phyloP scores from a whole-genome alignment of 1,139 yeast genomes.

The Geotrichum bryndzae region DNA sequence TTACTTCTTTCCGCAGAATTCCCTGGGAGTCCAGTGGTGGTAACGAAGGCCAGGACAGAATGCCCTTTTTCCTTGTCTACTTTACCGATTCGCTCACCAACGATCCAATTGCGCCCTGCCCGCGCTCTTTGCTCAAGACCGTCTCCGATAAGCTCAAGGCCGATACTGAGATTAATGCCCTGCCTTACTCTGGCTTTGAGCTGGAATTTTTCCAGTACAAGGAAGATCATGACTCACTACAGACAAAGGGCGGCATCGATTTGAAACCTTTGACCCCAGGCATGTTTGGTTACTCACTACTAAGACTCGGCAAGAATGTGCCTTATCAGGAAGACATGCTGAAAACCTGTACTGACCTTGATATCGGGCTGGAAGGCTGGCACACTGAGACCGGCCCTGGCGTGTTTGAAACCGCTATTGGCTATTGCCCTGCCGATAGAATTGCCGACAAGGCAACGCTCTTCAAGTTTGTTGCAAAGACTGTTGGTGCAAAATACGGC shows the following conservation, averaged over 20 bases:
- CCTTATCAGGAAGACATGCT: constrained; percentile 32
- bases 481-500: constrained; percentile 31
- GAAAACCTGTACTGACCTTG: constrained; percentile 25
- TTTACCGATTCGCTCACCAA: constrained; percentile 28
- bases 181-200: constrained; percentile 35
- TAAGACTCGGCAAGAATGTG: constrained; percentile 31
- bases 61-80: constrained; percentile 32
- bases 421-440: constrained; percentile 29
- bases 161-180: constrained; percentile 17
- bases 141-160: constrained; percentile 23
- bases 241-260: constrained; percentile 27
- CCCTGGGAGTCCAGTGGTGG: constrained; percentile 32
- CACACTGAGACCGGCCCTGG: constrained; percentile 40
- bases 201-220: constrained; percentile 35
- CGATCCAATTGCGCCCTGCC: constrained; percentile 33
- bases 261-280: constrained; percentile 34
- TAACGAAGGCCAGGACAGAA: constrained; percentile 1
- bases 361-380: constrained; percentile 35
- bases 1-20: constrained; percentile 26
- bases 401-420: constrained; percentile 37
- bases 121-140: constrained; percentile 29
- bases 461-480: constrained; percentile 34
- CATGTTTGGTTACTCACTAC: constrained; percentile 37
- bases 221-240: constrained; percentile 30
- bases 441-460: constrained; percentile 36